phyloP scores from a whole-genome alignment of 345 rosid species.

The Eucalyptus camaldulensis region DNA sequence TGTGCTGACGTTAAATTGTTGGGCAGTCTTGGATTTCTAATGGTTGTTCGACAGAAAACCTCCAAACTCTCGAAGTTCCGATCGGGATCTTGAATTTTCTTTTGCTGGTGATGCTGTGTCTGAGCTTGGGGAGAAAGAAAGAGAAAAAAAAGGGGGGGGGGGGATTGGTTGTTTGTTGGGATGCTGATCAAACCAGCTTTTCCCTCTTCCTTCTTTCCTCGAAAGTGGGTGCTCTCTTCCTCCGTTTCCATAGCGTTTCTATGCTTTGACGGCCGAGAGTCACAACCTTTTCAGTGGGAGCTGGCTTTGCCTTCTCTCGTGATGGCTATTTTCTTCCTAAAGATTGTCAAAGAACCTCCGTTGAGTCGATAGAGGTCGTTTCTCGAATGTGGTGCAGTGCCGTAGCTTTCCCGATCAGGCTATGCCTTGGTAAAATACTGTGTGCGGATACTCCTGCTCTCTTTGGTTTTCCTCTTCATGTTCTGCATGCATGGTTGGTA shows the following conservation, averaged over 20 bases:
- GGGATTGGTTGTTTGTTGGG: background rate
- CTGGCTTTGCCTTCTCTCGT: background rate
- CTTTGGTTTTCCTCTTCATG: background rate
- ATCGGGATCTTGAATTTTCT: background rate
- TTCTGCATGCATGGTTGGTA: background rate
- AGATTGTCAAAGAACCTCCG: rapidly evolving
- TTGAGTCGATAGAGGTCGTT: background rate
- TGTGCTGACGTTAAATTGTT: background rate
- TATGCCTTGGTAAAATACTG: background rate
- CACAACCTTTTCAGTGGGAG: background rate
- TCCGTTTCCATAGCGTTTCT: background rate
- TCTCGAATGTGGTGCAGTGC: background rate
- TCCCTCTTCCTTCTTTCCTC: background rate
- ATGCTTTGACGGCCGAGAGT: background rate
- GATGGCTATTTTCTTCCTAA: background rate
- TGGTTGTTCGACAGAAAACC: background rate
- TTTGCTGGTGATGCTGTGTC: background rate
- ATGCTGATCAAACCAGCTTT: background rate
- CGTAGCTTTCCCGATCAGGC: background rate
- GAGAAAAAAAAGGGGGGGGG: too few species aligned
- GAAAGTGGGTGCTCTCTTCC: background rate
- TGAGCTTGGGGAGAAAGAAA: background rate
- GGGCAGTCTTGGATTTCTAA: background rate
- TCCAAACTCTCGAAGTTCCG: background rate
- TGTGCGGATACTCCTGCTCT: background rate